These are phyloP conservation scores for Fusarium sp. DNA, from an alignment of 2,329 filamentous ascomycete genomes.

Conservation along the genomic window DNA sequence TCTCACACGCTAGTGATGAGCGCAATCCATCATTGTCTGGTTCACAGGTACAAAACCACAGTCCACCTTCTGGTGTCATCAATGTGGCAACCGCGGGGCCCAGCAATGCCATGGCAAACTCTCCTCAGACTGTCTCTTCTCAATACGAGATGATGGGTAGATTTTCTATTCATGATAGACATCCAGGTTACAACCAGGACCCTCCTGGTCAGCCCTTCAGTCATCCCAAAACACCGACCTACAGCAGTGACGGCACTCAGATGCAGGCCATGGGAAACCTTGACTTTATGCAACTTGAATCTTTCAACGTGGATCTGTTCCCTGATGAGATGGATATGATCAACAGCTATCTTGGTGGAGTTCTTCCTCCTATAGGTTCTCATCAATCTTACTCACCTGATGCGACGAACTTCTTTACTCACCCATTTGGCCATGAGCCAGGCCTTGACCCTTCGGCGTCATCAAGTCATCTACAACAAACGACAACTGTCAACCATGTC, in stretches of 20 bases:
- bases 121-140: neutral
- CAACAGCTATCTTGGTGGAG: conserved; percentile 2
- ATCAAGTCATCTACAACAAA: neutral
- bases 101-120: neutral
- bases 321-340: conserved; percentile 10
- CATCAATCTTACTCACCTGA: neutral
- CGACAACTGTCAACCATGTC: neutral
- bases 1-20: conserved; percentile 3
- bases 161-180: conserved; percentile 2
- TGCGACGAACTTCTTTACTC: neutral
- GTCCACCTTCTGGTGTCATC: neutral
- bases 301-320: conserved; percentile 4
- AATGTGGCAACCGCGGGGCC: neutral
- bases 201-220: neutral
- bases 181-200: neutral
- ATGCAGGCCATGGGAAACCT: neutral
- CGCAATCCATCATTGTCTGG: neutral
- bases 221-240: neutral
- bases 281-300: conserved; percentile 6
- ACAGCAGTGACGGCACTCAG: neutral
- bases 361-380: neutral
- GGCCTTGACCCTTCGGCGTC: neutral
- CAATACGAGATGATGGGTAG: conserved; percentile 5
- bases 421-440: neutral
- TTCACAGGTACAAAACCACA: neutral